Conservation (phyloP, 1,284 basidiomycete genomes). For the Tranzscheliella williamsii region DNA sequence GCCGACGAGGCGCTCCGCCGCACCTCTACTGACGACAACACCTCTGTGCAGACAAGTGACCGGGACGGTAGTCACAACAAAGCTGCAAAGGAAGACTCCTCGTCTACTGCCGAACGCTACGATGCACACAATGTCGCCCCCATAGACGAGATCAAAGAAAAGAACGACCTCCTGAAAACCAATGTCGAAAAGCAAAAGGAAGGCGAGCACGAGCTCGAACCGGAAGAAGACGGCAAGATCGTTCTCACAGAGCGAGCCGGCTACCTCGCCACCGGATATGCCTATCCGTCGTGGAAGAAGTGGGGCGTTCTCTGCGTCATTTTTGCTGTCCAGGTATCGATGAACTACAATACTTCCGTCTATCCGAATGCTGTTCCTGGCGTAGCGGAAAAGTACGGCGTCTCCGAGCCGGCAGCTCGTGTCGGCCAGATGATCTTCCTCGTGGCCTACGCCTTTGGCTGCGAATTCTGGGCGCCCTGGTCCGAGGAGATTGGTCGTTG, state of each 20-base stretch:
- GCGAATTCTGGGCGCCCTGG: constrained; percentile 60
- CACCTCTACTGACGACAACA: constrained; percentile 19
- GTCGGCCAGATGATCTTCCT: constrained; percentile 63
- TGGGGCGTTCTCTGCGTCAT: constrained; percentile 62
- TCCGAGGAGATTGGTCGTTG: constrained; percentile 60
- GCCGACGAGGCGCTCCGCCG: too few species aligned
- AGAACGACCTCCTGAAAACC: constrained; percentile 33
- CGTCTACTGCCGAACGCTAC: too few species aligned
- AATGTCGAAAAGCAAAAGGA: constrained; percentile 37
- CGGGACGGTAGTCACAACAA: constrained; percentile 1
- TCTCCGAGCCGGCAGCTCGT: constrained; percentile 61
- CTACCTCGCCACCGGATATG: constrained; percentile 53
- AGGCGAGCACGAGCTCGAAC: constrained; percentile 32
- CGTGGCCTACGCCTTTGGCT: constrained; percentile 62
- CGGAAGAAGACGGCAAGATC: constrained; percentile 54
- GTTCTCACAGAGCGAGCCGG: constrained; percentile 59
- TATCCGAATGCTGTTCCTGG: constrained; percentile 58
- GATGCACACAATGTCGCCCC: constrained; percentile 7
- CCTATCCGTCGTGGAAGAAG: constrained; percentile 58
- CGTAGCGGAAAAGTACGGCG: constrained; percentile 55
- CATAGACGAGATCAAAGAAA: constrained; percentile 26
- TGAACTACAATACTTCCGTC: constrained; percentile 62
- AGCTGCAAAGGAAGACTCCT: too few species aligned
- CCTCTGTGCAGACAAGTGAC: constrained; percentile 7
- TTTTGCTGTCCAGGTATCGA: constrained; percentile 61